Percentiles rank a stretch among this genome's conserved stretches.
phyloP scores from a whole-genome alignment of 306 rosid species.

The Citrullus colocynthis region DNA sequence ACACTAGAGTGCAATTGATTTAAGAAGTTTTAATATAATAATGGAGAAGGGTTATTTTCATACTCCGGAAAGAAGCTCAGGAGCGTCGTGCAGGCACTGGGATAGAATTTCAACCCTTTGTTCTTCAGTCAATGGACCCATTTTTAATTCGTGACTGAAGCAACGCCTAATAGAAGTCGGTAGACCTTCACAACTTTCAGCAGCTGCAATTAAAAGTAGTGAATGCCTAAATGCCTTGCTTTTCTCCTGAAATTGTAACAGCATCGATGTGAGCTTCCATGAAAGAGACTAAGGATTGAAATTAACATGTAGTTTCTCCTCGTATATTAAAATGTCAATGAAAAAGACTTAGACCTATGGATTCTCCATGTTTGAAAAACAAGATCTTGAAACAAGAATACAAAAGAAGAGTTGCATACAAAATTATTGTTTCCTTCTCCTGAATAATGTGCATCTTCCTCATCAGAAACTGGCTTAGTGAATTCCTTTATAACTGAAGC shows the following conservation, averaged over 20 bases:
- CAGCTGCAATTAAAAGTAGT: slow-evolving; percentile 67
- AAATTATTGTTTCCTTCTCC: slow-evolving; percentile 30
- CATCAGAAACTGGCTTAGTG: slow-evolving; percentile 58
- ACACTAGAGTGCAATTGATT: background rate
- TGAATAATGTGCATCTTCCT: slow-evolving; percentile 26
- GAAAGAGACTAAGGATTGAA: background rate
- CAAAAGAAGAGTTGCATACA: slow-evolving; percentile 33
- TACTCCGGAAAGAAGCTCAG: slow-evolving; percentile 51
- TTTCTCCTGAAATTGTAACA: slow-evolving; percentile 27
- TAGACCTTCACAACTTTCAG: slow-evolving; percentile 82
- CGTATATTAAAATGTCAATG: background rate
- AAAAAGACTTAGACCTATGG: background rate
- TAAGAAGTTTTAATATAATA: background rate
- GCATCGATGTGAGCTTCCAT: background rate
- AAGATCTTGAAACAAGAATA: background rate
- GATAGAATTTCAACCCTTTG: slow-evolving; percentile 70
- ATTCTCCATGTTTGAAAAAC: background rate
- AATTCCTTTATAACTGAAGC: slow-evolving; percentile 73
- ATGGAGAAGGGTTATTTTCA: background rate
- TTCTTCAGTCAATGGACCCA: slow-evolving; percentile 86
- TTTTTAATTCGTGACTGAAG: slow-evolving; percentile 87
- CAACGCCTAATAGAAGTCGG: slow-evolving; percentile 74
- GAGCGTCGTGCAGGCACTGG: slow-evolving; percentile 47
- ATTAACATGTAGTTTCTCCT: background rate
- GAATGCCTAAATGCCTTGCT: slow-evolving; percentile 40